Conservation (phyloP, 352 stramenopile species). For the Phytophthora colocasiae region DNA sequence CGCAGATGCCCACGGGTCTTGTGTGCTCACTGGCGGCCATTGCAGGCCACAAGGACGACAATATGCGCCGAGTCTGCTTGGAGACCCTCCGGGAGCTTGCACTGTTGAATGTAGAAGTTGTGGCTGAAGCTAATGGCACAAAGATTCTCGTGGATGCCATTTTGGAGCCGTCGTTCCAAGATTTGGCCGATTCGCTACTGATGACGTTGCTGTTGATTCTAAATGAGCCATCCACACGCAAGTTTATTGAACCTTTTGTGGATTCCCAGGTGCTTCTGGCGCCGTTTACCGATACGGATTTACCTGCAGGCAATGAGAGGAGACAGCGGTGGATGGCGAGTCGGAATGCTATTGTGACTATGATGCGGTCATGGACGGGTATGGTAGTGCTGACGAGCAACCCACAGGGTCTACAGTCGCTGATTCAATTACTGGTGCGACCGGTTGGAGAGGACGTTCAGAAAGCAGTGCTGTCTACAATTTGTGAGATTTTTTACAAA, state of each 20-base stretch:
- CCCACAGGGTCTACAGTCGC: slow-evolving; percentile 84
- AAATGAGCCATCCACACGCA: slow-evolving; percentile 84
- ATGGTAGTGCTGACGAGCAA: slow-evolving; percentile 90
- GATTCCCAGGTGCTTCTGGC: slow-evolving; percentile 88
- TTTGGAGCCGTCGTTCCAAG: slow-evolving; percentile 88
- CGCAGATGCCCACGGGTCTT: slow-evolving; percentile 85
- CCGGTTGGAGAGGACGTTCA: slow-evolving; percentile 90
- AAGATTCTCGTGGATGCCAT: slow-evolving; percentile 89
- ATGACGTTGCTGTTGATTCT: slow-evolving; percentile 88
- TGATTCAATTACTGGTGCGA: slow-evolving; percentile 88
- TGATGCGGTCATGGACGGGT: slow-evolving; percentile 92
- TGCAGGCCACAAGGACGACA: slow-evolving; percentile 90
- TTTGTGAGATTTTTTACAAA: slow-evolving; percentile 92
- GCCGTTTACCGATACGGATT: slow-evolving; percentile 90
- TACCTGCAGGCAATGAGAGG: slow-evolving; percentile 82
- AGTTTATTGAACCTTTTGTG: slow-evolving; percentile 90
- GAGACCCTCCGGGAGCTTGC: slow-evolving; percentile 87
- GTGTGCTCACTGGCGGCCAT: slow-evolving; percentile 85
- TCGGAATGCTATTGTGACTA: slow-evolving; percentile 89
- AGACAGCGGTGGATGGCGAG: slow-evolving; percentile 91
- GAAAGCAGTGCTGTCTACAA: slow-evolving; percentile 87
- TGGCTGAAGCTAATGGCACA: slow-evolving; percentile 85
- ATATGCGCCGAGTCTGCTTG: slow-evolving; percentile 86
- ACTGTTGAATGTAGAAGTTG: slow-evolving; percentile 82
- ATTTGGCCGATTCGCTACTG: slow-evolving; percentile 84